Conservation (phyloP, 768 basidiomycete species). For the Agrocybe praecox region DNA sequence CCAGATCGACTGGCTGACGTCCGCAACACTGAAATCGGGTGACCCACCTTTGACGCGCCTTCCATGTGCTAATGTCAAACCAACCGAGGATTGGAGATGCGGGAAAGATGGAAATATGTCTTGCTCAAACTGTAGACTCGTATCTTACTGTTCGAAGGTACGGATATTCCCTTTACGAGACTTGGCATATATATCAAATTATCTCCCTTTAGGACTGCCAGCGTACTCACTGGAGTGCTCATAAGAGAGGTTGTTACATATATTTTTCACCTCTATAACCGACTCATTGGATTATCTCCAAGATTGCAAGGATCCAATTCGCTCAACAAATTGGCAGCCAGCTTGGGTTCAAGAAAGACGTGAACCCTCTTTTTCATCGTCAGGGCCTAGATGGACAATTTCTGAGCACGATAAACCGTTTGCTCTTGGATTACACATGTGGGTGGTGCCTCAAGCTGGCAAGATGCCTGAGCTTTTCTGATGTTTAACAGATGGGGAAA, state of each 20-base stretch:
- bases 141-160: conserved; percentile 47
- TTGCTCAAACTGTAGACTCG: conserved; percentile 35
- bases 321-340: conserved; percentile 23
- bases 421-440: conserved; percentile 21
- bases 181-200: neutral
- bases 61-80: conserved; percentile 38
- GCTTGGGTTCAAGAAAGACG: conserved; percentile 22
- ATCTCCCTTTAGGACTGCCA: conserved; percentile 39
- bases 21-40: neutral
- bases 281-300: neutral
- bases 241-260: conserved; percentile 34
- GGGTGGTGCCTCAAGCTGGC: neutral
- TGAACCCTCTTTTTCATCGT: conserved; percentile 17
- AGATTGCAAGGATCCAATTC: conserved; percentile 28
- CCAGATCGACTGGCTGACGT: neutral
- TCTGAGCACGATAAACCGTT: conserved; percentile 8
- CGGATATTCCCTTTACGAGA: neutral
- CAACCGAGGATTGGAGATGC: conserved; percentile 23
- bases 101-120: conserved; percentile 29
- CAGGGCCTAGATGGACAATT: conserved; percentile 2
- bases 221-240: conserved; percentile 37
- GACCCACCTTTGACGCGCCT: conserved; percentile 16
- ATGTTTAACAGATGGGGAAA: conserved; percentile 29
- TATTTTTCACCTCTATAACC: neutral
- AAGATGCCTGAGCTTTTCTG: neutral